Conservation (phyloP, 176 grass and related monocot genomes). For the Miscanthus lutarioriparius region DNA sequence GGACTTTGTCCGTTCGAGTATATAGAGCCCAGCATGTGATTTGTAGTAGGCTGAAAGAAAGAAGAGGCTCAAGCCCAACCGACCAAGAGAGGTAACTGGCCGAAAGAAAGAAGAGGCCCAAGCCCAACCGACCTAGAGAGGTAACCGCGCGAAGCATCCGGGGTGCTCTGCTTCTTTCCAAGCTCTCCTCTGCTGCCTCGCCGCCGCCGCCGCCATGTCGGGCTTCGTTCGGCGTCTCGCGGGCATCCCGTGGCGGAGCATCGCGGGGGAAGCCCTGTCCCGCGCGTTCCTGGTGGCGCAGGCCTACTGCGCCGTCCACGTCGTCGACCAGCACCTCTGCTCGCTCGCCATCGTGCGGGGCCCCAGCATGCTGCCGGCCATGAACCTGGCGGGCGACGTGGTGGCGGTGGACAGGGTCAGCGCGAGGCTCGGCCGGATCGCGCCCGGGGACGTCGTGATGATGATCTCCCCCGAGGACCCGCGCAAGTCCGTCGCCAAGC, state of each 20-base stretch:
- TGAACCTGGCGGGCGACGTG: slow-evolving; percentile 76
- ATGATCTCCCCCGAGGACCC: slow-evolving; percentile 77
- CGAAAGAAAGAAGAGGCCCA: too few species aligned
- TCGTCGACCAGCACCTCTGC: slow-evolving; percentile 43
- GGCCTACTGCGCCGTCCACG: slow-evolving; percentile 50
- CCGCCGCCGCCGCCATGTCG: slow-evolving; percentile 35
- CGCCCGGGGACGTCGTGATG: slow-evolving; percentile 63
- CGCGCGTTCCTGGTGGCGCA: slow-evolving; percentile 25
- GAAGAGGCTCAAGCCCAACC: too few species aligned
- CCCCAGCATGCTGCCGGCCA: slow-evolving; percentile 77
- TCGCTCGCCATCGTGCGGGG: slow-evolving; percentile 36
- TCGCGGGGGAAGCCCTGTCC: slow-evolving; percentile 19
- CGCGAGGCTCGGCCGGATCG: slow-evolving; percentile 34
- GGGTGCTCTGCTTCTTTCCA: neutral
- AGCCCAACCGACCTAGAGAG: too few species aligned
- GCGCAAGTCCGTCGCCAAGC: slow-evolving; percentile 56
- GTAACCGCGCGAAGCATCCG: too few species aligned
- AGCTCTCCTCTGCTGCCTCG: neutral
- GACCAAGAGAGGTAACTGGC: too few species aligned
- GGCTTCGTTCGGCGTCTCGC: slow-evolving; percentile 34
- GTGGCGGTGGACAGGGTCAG: slow-evolving; percentile 58
- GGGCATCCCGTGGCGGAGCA: slow-evolving; percentile 52
- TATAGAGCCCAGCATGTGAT: too few species aligned
- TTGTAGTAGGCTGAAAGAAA: too few species aligned
- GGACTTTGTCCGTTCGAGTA: too few species aligned